These are phyloP conservation scores for Beauveria australis DNA, from an alignment of 2,329 filamentous ascomycete genomes.

Conservation along the genomic window DNA sequence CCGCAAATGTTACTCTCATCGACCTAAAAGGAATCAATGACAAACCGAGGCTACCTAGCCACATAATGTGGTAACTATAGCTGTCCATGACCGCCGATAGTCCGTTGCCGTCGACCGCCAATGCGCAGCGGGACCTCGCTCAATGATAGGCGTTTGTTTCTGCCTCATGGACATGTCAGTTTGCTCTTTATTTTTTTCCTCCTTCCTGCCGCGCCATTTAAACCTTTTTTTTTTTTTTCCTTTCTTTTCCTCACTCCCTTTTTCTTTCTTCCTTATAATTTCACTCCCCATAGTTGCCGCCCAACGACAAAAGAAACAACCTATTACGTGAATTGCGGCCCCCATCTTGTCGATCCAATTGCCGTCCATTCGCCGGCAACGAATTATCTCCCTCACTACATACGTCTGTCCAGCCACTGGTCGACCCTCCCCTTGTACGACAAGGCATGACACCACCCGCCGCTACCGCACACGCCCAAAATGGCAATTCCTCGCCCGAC, in stretches of 20 bases:
- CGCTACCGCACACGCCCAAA: constrained; percentile 1
- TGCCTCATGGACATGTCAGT: background rate
- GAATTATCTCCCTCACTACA: too few species aligned
- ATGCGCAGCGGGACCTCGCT: constrained; percentile 8
- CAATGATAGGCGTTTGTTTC: constrained; percentile 4
- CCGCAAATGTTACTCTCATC: too few species aligned
- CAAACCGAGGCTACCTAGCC: background rate
- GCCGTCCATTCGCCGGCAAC: background rate
- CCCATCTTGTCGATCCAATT: background rate
- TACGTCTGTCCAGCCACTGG: too few species aligned
- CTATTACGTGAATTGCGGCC: background rate
- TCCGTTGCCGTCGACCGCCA: background rate
- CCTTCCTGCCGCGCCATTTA: background rate
- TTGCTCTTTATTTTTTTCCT: background rate
- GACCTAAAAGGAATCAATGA: too few species aligned
- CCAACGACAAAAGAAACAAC: background rate
- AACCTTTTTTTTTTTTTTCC: background rate
- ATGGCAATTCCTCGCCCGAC: background rate
- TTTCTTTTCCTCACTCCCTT: background rate
- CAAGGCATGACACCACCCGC: constrained; percentile 8
- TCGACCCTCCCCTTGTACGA: background rate
- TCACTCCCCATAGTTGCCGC: background rate
- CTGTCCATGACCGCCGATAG: background rate
- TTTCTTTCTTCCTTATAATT: too few species aligned
- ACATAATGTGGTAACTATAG: background rate